These are phyloP conservation scores for Xerocomus amazonicus DNA, from an alignment of 1,284 basidiomycete species.

Conservation along the genomic window DNA sequence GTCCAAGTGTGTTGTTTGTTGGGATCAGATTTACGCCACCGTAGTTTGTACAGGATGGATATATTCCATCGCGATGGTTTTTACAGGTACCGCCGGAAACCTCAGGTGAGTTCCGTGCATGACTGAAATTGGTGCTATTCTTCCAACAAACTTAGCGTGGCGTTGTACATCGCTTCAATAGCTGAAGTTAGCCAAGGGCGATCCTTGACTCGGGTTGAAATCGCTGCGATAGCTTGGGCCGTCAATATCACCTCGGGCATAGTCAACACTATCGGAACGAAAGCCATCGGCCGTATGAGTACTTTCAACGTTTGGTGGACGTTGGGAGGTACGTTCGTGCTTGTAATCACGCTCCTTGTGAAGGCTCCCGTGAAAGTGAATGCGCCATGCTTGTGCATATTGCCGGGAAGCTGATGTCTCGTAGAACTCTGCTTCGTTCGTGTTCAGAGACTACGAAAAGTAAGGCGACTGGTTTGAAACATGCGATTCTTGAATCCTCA, in stretches of 20 bases:
- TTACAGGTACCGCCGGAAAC: slow-evolving; percentile 60
- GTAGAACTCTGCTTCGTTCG: slow-evolving; percentile 53
- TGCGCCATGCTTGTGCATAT: background rate
- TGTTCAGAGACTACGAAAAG: slow-evolving; percentile 60
- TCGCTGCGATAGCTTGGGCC: slow-evolving; percentile 54
- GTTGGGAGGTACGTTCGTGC: slow-evolving; percentile 54
- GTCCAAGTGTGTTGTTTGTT: slow-evolving; percentile 14
- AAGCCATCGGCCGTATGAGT: slow-evolving; percentile 55
- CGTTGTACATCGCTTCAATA: slow-evolving; percentile 53
- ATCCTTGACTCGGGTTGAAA: slow-evolving; percentile 47
- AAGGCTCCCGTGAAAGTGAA: slow-evolving; percentile 52
- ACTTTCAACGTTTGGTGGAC: slow-evolving; percentile 62
- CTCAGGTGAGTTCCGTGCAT: slow-evolving; percentile 38
- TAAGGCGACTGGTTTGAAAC: slow-evolving; percentile 20
- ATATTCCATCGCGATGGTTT: slow-evolving; percentile 59
- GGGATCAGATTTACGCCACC: background rate
- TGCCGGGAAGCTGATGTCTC: background rate
- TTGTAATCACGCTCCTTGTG: slow-evolving; percentile 53
- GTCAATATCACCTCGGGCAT: slow-evolving; percentile 54
- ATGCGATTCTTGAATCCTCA: background rate
- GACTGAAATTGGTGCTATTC: background rate
- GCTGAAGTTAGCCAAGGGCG: slow-evolving; percentile 48
- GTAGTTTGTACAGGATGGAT: slow-evolving; percentile 56
- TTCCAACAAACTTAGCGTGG: slow-evolving; percentile 37
- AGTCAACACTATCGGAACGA: slow-evolving; percentile 54